Evolutionary conservation across 1,139 yeast species (phyloP).

Genomic region (Lodderomyces oxycetoniae): DNA sequence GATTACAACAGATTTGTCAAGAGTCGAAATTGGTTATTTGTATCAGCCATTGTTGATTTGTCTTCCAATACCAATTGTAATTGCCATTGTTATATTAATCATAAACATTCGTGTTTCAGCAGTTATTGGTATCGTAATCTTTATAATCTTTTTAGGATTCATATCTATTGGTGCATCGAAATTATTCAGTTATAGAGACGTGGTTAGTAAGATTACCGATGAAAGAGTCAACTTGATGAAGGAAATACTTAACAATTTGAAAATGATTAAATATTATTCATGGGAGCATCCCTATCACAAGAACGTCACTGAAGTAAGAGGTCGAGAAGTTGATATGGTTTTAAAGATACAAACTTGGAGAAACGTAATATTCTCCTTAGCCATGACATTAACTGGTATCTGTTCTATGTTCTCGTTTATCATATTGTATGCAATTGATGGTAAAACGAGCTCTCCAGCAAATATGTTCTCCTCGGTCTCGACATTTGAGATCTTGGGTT

Average conservation of each 20-base stretch:
- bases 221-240: conserved; percentile 55
- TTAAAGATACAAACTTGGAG: conserved; percentile 48
- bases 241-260: conserved; percentile 61
- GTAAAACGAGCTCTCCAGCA: conserved; percentile 52
- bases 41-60: conserved; percentile 64
- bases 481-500: conserved; percentile 53
- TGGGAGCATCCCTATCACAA: conserved; percentile 59
- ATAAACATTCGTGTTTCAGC: conserved; percentile 72
- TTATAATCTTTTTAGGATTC: conserved; percentile 34
- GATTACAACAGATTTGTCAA: conserved; percentile 73
- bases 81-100: conserved; percentile 60
- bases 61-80: conserved; percentile 56
- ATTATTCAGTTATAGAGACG: conserved; percentile 39
- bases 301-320: conserved; percentile 40
- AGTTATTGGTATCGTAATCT: conserved; percentile 53
- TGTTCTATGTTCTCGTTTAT: conserved; percentile 70
- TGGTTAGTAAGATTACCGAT: conserved; percentile 51
- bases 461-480: conserved; percentile 73
- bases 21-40: conserved; percentile 72
- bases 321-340: conserved; percentile 43
- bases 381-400: conserved; percentile 55
- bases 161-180: conserved; percentile 31
- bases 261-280: conserved; percentile 61
- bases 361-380: conserved; percentile 52
- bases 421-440: conserved; percentile 48